A percentile compares a stretch with the other conserved stretches of the same genome.
phyloP scores from a whole-genome alignment of 495 filamentous ascomycete genomes.

The Achaetomiella virescens region DNA sequence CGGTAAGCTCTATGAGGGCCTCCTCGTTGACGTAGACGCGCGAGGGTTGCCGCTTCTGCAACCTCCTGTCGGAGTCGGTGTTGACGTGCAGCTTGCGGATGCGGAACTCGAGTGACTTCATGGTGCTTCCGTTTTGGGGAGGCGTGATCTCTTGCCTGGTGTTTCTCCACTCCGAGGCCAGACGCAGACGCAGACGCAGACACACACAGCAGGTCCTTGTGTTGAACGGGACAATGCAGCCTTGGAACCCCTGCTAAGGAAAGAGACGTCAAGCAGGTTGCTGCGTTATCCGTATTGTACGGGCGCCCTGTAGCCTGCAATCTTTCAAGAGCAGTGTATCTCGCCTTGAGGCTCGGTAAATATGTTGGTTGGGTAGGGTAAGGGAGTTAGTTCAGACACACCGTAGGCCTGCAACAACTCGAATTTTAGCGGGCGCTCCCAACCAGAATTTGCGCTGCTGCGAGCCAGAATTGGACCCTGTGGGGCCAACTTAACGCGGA shows the following conservation, averaged over 20 bases:
- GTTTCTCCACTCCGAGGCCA: background rate
- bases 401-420: too few relatives aligned
- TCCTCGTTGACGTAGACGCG: conserved; percentile 62
- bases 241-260: too few relatives aligned
- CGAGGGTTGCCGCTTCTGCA: conserved; percentile 38
- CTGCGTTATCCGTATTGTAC: too few relatives aligned
- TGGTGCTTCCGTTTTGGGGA: conserved; percentile 10
- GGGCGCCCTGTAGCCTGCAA: too few relatives aligned
- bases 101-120: conserved; percentile 39
- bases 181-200: too few relatives aligned
- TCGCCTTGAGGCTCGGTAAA: too few relatives aligned
- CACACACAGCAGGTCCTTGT: background rate
- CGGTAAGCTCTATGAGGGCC: conserved; percentile 51
- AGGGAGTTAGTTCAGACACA: too few relatives aligned
- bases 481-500: background rate
- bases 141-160: background rate
- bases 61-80: conserved; percentile 36
- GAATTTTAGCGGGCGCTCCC: too few relatives aligned
- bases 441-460: background rate
- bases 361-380: too few relatives aligned
- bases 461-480: background rate
- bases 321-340: too few relatives aligned
- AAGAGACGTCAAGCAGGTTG: too few relatives aligned
- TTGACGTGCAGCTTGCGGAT: conserved; percentile 41
- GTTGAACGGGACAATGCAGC: too few relatives aligned